phyloP scores from a whole-genome alignment of 805 yeast species.

The Starmera dryadoides region DNA sequence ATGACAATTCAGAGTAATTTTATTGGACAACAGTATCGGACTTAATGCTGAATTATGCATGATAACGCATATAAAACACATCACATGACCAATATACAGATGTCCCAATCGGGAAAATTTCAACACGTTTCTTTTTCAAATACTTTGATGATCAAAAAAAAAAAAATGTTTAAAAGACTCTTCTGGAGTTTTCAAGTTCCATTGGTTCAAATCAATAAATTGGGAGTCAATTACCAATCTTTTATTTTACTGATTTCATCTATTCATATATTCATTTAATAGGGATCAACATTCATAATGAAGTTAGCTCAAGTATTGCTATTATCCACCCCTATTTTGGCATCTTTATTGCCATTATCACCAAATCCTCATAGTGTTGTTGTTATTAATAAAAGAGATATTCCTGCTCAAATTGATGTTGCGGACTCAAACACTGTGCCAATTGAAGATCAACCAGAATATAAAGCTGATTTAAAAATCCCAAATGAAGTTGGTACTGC shows the following conservation, averaged over 20 bases:
- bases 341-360: neutral
- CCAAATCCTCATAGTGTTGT: neutral
- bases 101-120: neutral
- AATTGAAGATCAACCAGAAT: slow-evolving; percentile 8
- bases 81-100: neutral
- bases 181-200: too few relatives aligned
- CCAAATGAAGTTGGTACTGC: neutral
- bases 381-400: slow-evolving; percentile 9
- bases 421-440: slow-evolving; percentile 17
- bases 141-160: neutral
- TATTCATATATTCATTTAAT: too few relatives aligned
- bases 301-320: neutral
- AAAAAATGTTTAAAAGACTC: too few relatives aligned
- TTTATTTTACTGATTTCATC: too few relatives aligned
- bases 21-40: too few relatives aligned
- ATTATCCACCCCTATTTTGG: neutral
- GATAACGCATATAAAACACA: too few relatives aligned
- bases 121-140: neutral
- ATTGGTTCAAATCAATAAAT: too few relatives aligned
- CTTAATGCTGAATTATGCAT: neutral
- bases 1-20: too few relatives aligned
- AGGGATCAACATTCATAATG: too few relatives aligned
- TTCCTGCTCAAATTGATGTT: slow-evolving; percentile 15
- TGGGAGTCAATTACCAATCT: too few relatives aligned
- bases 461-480: neutral